Conservation (phyloP, 345 rosid species). For the Abelmoschus esculentus region DNA sequence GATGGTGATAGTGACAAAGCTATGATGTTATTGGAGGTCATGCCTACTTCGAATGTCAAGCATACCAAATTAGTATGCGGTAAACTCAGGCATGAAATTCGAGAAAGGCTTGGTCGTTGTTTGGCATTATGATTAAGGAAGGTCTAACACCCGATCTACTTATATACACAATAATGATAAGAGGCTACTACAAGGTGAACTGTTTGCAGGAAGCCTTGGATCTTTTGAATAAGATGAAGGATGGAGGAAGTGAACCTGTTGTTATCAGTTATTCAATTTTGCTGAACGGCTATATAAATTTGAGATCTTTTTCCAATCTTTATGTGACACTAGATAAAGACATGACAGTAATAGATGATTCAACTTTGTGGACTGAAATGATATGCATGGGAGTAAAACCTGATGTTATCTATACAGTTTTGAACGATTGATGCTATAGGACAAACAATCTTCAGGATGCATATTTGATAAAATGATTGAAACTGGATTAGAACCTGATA, state of each 20-base stretch:
- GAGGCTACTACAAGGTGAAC: conserved; percentile 44
- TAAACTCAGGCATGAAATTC: conserved; percentile 32
- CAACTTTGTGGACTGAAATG: conserved; percentile 34
- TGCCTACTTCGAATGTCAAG: conserved; percentile 33
- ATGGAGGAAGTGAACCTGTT: conserved; percentile 54
- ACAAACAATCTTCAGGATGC: conserved; percentile 38
- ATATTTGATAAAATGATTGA: conserved; percentile 43
- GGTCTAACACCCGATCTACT: conserved; percentile 41
- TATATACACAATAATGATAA: conserved; percentile 60
- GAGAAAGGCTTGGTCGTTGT: conserved; percentile 34
- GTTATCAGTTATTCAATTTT: conserved; percentile 49
- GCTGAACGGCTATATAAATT: conserved; percentile 30
- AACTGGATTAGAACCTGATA: conserved; percentile 56
- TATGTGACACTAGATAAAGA: conserved; percentile 15
- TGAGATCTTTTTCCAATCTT: conserved; percentile 2
- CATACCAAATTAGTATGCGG: conserved; percentile 38
- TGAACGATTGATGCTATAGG: conserved; percentile 52
- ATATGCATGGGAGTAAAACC: conserved; percentile 27
- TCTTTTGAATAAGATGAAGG: conserved; percentile 51
- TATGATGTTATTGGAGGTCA: conserved; percentile 24
- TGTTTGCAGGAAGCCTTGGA: conserved; percentile 31
- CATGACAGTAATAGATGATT: conserved; percentile 15
- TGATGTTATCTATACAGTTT: conserved; percentile 50
- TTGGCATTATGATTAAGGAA: conserved; percentile 22
- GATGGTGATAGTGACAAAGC: conserved; percentile 37